These are phyloP conservation scores for Euphorbia schlechtendalii DNA, from an alignment of 441 rosid species.

Conservation along the genomic window DNA sequence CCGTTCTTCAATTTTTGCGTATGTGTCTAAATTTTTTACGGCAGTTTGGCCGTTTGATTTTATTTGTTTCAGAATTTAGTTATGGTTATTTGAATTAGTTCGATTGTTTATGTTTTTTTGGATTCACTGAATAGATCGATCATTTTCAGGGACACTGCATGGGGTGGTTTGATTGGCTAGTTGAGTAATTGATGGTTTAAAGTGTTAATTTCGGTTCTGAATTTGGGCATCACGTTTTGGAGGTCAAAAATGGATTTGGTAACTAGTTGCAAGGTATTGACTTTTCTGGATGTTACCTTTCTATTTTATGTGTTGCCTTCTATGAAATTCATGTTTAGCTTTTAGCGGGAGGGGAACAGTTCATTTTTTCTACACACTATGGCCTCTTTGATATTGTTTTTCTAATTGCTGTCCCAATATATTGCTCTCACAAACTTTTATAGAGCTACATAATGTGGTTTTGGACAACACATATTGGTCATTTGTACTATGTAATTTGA, in stretches of 20 bases:
- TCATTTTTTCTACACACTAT: not conserved
- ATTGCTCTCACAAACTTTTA: too few relatives aligned
- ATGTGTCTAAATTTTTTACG: constrained; percentile 20
- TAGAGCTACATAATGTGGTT: too few relatives aligned
- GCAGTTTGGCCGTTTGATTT: not conserved
- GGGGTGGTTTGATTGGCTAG: constrained; percentile 20
- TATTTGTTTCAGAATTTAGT: not conserved
- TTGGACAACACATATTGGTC: too few relatives aligned
- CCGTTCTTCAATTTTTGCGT: constrained; percentile 11
- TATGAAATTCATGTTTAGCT: not conserved
- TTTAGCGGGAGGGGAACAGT: not conserved
- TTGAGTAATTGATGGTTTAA: constrained; percentile 22
- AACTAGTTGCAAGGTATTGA: constrained; percentile 68
- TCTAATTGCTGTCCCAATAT: too few relatives aligned
- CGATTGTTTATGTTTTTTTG: constrained; percentile 9
- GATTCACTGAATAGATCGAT: constrained; percentile 33
- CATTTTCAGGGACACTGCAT: too few relatives aligned
- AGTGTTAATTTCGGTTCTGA: constrained; percentile 17
- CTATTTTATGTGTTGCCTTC: not conserved
- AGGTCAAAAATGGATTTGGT: constrained; percentile 66
- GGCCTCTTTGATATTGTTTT: too few relatives aligned
- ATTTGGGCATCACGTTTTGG: constrained; percentile 22
- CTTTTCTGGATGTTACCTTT: not conserved
- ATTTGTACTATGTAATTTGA: too few relatives aligned
- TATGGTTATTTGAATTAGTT: constrained; percentile 8